Percentiles rank a stretch among this genome's conserved stretches.
These are phyloP conservation scores for Pyrenophora teres DNA, from an alignment of 2,329 filamentous ascomycete genomes.

Conservation along the genomic window DNA sequence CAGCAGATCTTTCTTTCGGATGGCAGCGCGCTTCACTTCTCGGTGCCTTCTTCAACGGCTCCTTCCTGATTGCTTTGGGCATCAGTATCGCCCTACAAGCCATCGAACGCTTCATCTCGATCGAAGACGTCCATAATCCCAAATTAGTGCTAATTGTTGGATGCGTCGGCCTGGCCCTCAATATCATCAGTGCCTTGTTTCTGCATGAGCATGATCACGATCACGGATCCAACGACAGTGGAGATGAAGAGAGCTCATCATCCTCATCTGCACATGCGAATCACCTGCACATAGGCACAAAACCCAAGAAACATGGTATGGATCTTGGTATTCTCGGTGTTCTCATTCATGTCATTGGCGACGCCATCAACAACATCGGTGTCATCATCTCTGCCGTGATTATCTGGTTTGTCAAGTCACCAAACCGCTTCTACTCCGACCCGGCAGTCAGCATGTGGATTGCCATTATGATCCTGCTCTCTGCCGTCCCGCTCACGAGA, in stretches of 20 bases:
- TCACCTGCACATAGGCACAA: conserved; percentile 34
- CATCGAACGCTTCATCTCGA: conserved; percentile 68
- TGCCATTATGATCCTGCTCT: conserved; percentile 71
- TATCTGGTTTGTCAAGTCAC: conserved; percentile 67
- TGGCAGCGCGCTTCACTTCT: conserved; percentile 76
- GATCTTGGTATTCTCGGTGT: conserved; percentile 75
- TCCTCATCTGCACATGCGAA: conserved; percentile 23
- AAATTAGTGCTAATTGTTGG: conserved; percentile 71
- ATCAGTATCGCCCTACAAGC: conserved; percentile 75
- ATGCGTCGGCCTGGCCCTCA: conserved; percentile 67
- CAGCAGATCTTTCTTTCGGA: conserved; percentile 69
- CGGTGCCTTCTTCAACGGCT: conserved; percentile 80
- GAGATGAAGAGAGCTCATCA: conserved; percentile 20
- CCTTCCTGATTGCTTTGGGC: conserved; percentile 72
- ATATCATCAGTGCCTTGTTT: conserved; percentile 68
- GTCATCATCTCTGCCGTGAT: conserved; percentile 72
- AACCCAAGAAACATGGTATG: conserved; percentile 38
- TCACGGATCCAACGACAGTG: conserved; percentile 43
- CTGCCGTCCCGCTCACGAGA: conserved; percentile 66
- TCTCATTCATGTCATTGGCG: conserved; percentile 71
- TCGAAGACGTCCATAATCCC: conserved; percentile 65
- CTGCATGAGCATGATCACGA: conserved; percentile 59
- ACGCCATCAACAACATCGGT: conserved; percentile 76
- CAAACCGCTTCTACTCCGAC: conserved; percentile 70
- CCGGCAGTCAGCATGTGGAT: conserved; percentile 72